Base-by-base conservation (phyloP, 2,329 filamentous ascomycete species). In the Pestalotiopsis sp. region DNA sequence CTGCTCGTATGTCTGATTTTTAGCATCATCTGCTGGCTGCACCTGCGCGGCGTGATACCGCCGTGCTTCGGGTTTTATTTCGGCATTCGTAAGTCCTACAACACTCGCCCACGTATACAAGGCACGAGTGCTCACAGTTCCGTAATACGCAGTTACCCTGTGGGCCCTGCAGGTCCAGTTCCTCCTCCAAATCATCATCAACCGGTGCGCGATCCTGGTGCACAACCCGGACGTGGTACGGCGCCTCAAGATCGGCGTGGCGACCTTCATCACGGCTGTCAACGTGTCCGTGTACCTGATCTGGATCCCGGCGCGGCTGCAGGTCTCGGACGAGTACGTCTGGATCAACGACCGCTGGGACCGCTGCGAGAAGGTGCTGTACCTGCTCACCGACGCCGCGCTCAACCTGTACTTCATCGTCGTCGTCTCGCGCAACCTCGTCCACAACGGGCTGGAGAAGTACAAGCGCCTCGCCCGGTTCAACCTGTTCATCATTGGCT, bases 161-260 rank as follows among this genome's bases (percentile, higher is more conserved):
- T 52, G 60, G 45, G 31, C 25, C 1, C 69, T 83, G 0, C 80
- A 85, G 70, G 80, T 87, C 6, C 86, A 87, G 62, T 79, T 85
- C 4, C 74, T 87, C 0, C 82, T 86, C 41, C 85, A 87, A 67
- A 87, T 87, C 52, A 87, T 88, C 70, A 82, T 87, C 69, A 88
- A 87, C 70, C 83, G 86, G 11, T 82, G 86, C 3, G 79, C 80
- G 0, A 76, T 88, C 0, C 78, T 88, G 6, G 78, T 85, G 23
- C 78, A 80, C 0, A 75, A 84, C 45, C 79, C 77, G 1, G 75
- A 71, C 0, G 80, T 78, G 13, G 79, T 80, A 1, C 57, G 69
- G 0, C 75, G 70, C 5, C 75, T 88, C 14, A 86, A 87, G 71
- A 83, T 83, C 76, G 73, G 78, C 1, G 81, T 84, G 5, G 80